A percentile compares a stretch with the other conserved stretches of the same genome.
These are phyloP conservation scores for Pyracantha coccinea DNA, from an alignment of 331 rosid genomes.

Conservation along the genomic window DNA sequence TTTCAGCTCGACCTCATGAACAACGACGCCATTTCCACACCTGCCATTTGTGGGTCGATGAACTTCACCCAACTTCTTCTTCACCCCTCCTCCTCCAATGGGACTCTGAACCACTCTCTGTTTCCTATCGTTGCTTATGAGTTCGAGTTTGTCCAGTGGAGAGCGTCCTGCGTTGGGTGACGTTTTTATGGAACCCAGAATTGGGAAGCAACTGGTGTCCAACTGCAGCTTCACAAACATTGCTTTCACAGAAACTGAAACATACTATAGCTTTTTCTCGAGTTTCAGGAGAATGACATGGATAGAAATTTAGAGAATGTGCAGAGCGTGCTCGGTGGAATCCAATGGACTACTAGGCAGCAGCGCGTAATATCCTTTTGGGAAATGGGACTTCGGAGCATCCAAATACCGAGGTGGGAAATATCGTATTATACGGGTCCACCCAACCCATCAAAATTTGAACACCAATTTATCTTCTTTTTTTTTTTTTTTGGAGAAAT, in stretches of 20 bases:
- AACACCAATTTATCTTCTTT: too few species aligned
- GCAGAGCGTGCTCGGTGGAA: too few species aligned
- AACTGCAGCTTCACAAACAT: constrained; percentile 49
- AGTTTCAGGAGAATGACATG: background rate
- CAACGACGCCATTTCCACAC: background rate
- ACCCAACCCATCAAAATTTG: too few species aligned
- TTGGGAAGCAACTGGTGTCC: constrained; percentile 33
- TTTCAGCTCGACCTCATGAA: constrained; percentile 21
- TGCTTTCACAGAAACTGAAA: background rate
- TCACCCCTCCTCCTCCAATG: constrained; percentile 13
- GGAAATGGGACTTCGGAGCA: too few species aligned
- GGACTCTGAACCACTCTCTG: constrained; percentile 22
- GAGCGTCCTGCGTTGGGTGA: constrained; percentile 18
- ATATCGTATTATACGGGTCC: too few species aligned
- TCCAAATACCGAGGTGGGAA: too few species aligned
- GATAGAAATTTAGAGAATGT: too few species aligned
- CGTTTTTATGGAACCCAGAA: constrained; percentile 17
- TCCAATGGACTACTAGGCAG: too few species aligned
- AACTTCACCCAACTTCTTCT: constrained; percentile 19
- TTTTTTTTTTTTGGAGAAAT: too few species aligned
- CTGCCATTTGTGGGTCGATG: constrained; percentile 5
- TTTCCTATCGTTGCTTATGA: constrained; percentile 15
- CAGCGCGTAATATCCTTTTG: too few species aligned
- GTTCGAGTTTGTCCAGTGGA: constrained; percentile 35
- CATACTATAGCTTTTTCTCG: background rate